phyloP scores from a whole-genome alignment of 1,284 basidiomycete species.

The Pascua guehoae region DNA sequence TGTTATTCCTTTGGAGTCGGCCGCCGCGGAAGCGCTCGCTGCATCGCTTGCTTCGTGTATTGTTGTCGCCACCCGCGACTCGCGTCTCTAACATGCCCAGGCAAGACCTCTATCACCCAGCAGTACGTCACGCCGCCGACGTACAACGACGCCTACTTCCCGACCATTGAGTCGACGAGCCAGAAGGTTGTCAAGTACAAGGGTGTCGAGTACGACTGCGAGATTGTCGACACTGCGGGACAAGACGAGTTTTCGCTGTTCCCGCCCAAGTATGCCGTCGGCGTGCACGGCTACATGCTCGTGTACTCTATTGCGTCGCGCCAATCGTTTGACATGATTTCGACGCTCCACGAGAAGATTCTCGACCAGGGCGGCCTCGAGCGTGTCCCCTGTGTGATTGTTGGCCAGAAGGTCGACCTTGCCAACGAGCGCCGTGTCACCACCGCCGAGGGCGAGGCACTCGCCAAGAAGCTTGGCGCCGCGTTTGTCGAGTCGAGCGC shows the following conservation, averaged over 20 bases:
- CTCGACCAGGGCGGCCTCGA: slow-evolving; percentile 86
- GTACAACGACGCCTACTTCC: slow-evolving; percentile 81
- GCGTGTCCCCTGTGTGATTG: slow-evolving; percentile 90
- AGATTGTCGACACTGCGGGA: slow-evolving; percentile 98
- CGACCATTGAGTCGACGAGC: slow-evolving; percentile 89
- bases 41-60: neutral
- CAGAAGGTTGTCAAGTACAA: slow-evolving; percentile 79
- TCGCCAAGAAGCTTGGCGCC: slow-evolving; percentile 69
- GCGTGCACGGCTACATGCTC: slow-evolving; percentile 79
- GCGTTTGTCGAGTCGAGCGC: slow-evolving; percentile 86
- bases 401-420: slow-evolving; percentile 91
- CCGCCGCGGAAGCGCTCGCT: no score
- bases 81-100: slow-evolving; percentile 46
- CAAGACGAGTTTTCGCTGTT: slow-evolving; percentile 89
- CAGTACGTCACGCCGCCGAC: slow-evolving; percentile 65
- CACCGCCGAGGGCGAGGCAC: slow-evolving; percentile 65
- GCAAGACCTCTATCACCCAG: slow-evolving; percentile 73
- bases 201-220: slow-evolving; percentile 83
- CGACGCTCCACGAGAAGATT: slow-evolving; percentile 96
- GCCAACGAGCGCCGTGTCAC: slow-evolving; percentile 63
- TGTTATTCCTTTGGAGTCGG: neutral
- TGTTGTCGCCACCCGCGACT: neutral
- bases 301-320: slow-evolving; percentile 93
- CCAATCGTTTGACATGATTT: slow-evolving; percentile 93
- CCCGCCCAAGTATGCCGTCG: slow-evolving; percentile 74